A percentile compares a stretch with the other conserved stretches of the same genome.
Conservation (phyloP, 768 basidiomycete species). For the Rhodotorula taiwanensis region DNA sequence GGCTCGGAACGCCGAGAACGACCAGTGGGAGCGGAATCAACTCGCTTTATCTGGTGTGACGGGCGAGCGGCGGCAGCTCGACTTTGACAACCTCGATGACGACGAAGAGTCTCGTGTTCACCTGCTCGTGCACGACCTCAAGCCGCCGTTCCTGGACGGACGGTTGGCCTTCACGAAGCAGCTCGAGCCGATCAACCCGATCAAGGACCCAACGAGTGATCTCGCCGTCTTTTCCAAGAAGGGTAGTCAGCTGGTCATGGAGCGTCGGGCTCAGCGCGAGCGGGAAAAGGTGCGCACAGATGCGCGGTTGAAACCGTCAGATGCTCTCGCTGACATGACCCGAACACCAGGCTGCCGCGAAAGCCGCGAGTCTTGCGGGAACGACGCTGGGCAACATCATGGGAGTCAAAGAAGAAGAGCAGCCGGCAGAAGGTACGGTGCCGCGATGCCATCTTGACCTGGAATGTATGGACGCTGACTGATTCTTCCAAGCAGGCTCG, state of each 20-base stretch:
- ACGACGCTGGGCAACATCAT: slow-evolving; percentile 94
- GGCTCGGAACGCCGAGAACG: slow-evolving; percentile 97
- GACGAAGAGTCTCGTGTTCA: slow-evolving; percentile 90
- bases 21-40: slow-evolving; percentile 96
- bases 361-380: slow-evolving; percentile 82
- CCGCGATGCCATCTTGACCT: slow-evolving; percentile 47
- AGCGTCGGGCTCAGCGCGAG: slow-evolving; percentile 93
- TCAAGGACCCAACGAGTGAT: slow-evolving; percentile 85
- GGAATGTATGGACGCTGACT: neutral
- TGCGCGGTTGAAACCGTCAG: no score
- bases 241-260: slow-evolving; percentile 86
- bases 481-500: neutral
- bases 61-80: slow-evolving; percentile 60
- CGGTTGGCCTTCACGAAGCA: slow-evolving; percentile 93
- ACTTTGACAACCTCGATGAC: slow-evolving; percentile 83
- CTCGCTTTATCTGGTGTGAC: slow-evolving; percentile 94
- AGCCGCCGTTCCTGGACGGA: slow-evolving; percentile 95
- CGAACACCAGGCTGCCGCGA: slow-evolving; percentile 87
- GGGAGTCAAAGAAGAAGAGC: slow-evolving; percentile 88
- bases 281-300: slow-evolving; percentile 55
- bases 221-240: slow-evolving; percentile 95
- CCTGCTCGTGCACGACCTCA: slow-evolving; percentile 92
- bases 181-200: slow-evolving; percentile 93
- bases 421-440: slow-evolving; percentile 24
- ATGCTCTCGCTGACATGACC: neutral